Percentiles rank a stretch among this genome's conserved stretches.
Conservation (phyloP, 176 grass and related monocot species). For the Melocanna baccifera region DNA sequence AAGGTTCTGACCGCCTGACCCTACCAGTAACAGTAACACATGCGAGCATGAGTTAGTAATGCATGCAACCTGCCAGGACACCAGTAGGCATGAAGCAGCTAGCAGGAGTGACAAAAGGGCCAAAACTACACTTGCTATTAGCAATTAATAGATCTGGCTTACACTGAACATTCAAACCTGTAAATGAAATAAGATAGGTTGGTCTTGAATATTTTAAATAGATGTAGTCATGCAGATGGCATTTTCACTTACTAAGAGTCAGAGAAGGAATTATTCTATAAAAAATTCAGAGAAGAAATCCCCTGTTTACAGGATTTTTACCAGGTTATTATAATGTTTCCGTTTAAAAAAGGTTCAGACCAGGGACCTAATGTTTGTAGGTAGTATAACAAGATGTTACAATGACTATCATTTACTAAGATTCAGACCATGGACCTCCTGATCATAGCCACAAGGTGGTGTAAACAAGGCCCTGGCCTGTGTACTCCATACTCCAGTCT, state of each 20-base stretch:
- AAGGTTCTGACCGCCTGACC: background rate
- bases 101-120: background rate
- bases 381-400: background rate
- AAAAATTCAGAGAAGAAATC: background rate
- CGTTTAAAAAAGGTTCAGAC: background rate
- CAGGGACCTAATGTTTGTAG: background rate
- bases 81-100: background rate
- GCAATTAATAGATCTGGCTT: background rate
- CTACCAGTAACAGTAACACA: slow-evolving; percentile 3
- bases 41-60: slow-evolving; percentile 21
- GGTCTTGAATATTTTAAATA: background rate
- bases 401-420: slow-evolving; percentile 1
- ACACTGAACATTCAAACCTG: slow-evolving; percentile 26
- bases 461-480: background rate
- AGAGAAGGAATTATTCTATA: background rate
- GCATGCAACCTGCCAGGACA: slow-evolving; percentile 13
- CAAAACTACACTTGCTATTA: background rate
- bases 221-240: background rate
- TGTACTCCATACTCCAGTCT: background rate
- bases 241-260: background rate
- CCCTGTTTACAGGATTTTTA: background rate
- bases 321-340: background rate
- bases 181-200: background rate
- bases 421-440: slow-evolving; percentile 30
- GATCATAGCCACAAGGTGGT: slow-evolving; percentile 6